These are phyloP conservation scores for Ceratobasidium sp. DNA, from an alignment of 1,284 basidiomycete species.

Conservation along the genomic window DNA sequence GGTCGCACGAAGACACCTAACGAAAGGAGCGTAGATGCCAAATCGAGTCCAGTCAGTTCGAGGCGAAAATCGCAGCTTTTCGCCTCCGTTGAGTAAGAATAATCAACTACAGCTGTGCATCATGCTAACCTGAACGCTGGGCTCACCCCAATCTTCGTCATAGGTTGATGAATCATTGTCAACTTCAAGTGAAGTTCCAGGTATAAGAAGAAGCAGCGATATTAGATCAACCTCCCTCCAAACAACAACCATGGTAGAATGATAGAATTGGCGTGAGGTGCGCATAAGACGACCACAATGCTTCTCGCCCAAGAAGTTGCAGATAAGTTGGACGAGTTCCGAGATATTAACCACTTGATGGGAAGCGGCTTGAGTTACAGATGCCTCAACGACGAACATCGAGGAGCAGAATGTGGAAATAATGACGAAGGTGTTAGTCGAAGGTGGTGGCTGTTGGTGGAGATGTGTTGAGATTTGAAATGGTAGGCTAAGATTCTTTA, in stretches of 20 bases:
- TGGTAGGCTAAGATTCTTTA: too few species aligned
- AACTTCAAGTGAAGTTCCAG: too few species aligned
- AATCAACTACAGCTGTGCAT: too few species aligned
- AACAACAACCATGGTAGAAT: background rate
- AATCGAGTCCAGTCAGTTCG: background rate
- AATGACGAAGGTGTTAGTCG: too few species aligned
- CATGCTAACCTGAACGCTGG: too few species aligned
- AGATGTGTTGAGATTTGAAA: too few species aligned
- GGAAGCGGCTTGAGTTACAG: too few species aligned
- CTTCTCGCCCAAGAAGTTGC: background rate
- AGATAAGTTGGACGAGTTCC: background rate
- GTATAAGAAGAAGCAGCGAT: background rate
- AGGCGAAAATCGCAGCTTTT: background rate
- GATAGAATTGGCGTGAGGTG: background rate
- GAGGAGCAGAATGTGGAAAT: too few species aligned
- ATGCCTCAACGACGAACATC: too few species aligned
- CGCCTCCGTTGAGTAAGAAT: background rate
- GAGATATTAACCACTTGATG: background rate
- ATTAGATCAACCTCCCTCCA: slow-evolving; percentile 17
- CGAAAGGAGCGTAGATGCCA: slow-evolving; percentile 1
- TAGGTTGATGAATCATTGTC: too few species aligned
- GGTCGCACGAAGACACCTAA: background rate
- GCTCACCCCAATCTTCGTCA: too few species aligned
- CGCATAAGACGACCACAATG: background rate
- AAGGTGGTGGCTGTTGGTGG: too few species aligned